A percentile compares a stretch with the other conserved stretches of the same genome.
Evolutionary conservation across 306 rosid genomes (phyloP).

Genomic region (Begonia masoniana): DNA sequence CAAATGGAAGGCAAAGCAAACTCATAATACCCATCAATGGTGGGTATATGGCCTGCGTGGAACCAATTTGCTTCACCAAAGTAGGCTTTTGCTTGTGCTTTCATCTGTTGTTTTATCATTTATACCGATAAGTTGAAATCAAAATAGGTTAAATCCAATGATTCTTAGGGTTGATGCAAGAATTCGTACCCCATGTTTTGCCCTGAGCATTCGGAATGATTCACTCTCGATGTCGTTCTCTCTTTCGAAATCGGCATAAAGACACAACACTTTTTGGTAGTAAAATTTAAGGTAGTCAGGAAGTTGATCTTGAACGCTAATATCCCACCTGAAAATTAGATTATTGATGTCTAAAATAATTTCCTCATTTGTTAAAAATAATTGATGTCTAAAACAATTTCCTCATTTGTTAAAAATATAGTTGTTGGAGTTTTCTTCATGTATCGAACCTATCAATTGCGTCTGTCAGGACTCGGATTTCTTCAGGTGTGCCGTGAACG

Average conservation of each 20-base stretch:
- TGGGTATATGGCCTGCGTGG: neutral
- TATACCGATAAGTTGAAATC: neutral
- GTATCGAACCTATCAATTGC: neutral
- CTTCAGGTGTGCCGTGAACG: neutral
- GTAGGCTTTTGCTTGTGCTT: constrained; percentile 3
- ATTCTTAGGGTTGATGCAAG: neutral
- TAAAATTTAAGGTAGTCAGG: constrained; percentile 6
- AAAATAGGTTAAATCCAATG: neutral
- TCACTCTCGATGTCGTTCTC: constrained; percentile 11
- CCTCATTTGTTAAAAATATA: neutral
- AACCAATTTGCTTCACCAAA: constrained; percentile 1
- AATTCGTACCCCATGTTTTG: constrained; percentile 18
- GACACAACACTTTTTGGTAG: neutral
- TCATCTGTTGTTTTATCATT: constrained; percentile 1
- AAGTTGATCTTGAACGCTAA: neutral
- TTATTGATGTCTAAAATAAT: too few relatives aligned
- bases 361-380: too few relatives aligned
- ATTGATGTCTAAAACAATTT: neutral
- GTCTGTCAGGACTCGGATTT: neutral
- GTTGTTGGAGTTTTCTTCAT: neutral
- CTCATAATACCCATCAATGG: neutral
- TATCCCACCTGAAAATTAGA: constrained; percentile 23
- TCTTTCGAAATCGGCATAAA: constrained; percentile 17
- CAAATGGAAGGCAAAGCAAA: neutral
- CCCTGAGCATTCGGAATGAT: constrained; percentile 6